Evolutionary conservation across 345 rosid species (phyloP).

Genomic region (Lepidium sativum): DNA sequence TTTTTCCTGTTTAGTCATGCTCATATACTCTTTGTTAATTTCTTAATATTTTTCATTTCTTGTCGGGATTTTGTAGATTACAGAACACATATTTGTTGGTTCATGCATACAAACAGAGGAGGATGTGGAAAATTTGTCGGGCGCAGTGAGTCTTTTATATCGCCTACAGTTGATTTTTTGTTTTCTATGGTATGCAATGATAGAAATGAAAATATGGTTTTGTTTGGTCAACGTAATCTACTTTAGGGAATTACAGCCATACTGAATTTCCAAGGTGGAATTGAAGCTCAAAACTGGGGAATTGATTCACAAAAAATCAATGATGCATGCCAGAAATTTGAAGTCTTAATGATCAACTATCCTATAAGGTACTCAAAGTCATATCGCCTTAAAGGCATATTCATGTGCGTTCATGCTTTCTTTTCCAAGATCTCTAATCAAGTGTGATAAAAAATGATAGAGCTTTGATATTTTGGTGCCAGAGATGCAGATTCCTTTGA

Average conservation of each 20-base stretch:
- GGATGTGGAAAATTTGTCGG: conserved; percentile 60
- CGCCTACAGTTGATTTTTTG: background rate
- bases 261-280: conserved; percentile 71
- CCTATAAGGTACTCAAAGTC: conserved; percentile 54
- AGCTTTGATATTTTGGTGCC: conserved; percentile 23
- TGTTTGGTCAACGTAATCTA: conserved; percentile 16
- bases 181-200: background rate
- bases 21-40: background rate
- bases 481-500: conserved; percentile 89
- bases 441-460: background rate
- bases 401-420: background rate
- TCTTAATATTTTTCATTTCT: conserved; percentile 11
- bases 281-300: conserved; percentile 89
- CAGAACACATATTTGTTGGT: conserved; percentile 85
- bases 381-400: background rate
- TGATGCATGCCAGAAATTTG: conserved; percentile 60
- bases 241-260: conserved; percentile 77
- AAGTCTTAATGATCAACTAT: conserved; percentile 75
- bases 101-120: conserved; percentile 80
- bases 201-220: background rate
- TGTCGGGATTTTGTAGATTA: conserved; percentile 44
- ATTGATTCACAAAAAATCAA: conserved; percentile 50
- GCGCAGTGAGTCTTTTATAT: conserved; percentile 40
- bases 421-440: background rate
- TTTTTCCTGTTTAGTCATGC: background rate